These are phyloP conservation scores for Hyphodiscus sp. DNA, from an alignment of 2,329 filamentous ascomycete genomes.

Conservation along the genomic window DNA sequence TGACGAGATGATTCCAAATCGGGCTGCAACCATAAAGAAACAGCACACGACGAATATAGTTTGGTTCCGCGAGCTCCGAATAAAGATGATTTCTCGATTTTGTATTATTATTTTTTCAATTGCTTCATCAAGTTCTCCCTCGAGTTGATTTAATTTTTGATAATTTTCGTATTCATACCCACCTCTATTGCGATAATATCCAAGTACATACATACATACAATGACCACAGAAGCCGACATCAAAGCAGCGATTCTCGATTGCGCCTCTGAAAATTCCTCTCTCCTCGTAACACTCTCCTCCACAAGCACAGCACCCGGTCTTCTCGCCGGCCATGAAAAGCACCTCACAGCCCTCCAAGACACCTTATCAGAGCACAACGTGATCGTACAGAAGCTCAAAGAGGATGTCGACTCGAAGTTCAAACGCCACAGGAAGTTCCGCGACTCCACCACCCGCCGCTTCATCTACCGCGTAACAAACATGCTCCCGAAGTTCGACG, in stretches of 20 bases:
- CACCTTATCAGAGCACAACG: background rate
- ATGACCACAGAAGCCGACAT: background rate
- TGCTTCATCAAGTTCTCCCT: too few species aligned
- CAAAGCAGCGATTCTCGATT: slow-evolving; percentile 1
- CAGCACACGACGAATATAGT: background rate
- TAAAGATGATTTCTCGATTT: background rate
- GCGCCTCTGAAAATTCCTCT: slow-evolving; percentile 4
- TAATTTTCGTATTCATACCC: background rate
- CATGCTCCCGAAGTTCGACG: slow-evolving; percentile 3
- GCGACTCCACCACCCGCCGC: slow-evolving; percentile 1
- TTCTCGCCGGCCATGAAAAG: background rate
- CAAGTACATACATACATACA: background rate
- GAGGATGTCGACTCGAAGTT: slow-evolving; percentile 1
- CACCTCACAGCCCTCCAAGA: background rate
- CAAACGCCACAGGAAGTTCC: slow-evolving; percentile 4
- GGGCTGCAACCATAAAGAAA: background rate
- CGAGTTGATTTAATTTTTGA: too few species aligned
- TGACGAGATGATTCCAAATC: background rate
- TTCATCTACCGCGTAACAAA: slow-evolving; percentile 4
- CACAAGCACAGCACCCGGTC: slow-evolving; percentile 1
- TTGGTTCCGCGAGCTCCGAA: background rate
- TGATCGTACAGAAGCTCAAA: background rate
- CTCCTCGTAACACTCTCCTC: slow-evolving; percentile 1
- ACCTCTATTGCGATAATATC: background rate
- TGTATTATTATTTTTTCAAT: background rate